Evolutionary conservation across 768 basidiomycete genomes (phyloP).

Genomic region (Lyophyllum shimeji): DNA sequence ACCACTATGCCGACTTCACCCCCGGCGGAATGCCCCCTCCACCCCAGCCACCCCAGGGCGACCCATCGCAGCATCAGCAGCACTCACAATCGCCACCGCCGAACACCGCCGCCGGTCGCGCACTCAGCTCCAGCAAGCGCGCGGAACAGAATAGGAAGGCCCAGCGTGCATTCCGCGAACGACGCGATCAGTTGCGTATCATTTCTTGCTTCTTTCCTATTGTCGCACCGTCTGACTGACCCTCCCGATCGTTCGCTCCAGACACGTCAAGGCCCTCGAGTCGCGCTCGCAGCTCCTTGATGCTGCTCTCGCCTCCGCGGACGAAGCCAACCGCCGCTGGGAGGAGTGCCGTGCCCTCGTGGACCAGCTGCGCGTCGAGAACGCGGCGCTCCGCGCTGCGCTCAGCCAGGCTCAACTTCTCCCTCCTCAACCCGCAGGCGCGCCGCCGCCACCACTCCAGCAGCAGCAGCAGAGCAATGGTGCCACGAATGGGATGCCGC

Average conservation of each 20-base stretch:
- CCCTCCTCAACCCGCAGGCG: slow-evolving; percentile 25
- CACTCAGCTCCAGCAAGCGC: slow-evolving; percentile 78
- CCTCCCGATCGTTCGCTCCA: slow-evolving; percentile 26
- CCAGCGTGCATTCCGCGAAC: slow-evolving; percentile 87
- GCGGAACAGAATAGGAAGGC: slow-evolving; percentile 96
- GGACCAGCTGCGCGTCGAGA: slow-evolving; percentile 86
- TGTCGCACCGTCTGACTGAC: slow-evolving; percentile 16
- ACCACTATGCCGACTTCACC: slow-evolving; percentile 54
- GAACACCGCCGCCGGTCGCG: slow-evolving; percentile 39
- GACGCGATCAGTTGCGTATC: slow-evolving; percentile 78
- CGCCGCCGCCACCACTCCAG: slow-evolving; percentile 5
- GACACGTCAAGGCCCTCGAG: slow-evolving; percentile 86
- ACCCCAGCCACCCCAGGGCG: slow-evolving; percentile 19
- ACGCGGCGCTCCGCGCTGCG: slow-evolving; percentile 72
- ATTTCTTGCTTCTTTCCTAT: slow-evolving; percentile 6
- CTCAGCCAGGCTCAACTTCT: slow-evolving; percentile 50
- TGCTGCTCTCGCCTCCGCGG: slow-evolving; percentile 81
- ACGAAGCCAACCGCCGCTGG: slow-evolving; percentile 88
- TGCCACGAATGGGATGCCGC: slow-evolving; percentile 8
- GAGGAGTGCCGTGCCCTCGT: slow-evolving; percentile 88
- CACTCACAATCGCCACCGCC: slow-evolving; percentile 28
- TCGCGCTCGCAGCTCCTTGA: slow-evolving; percentile 84
- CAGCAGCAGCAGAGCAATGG: slow-evolving; percentile 12
- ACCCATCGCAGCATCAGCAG: slow-evolving; percentile 27
- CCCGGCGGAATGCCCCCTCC: slow-evolving; percentile 48